A percentile compares a stretch with the other conserved stretches of the same genome.
phyloP scores from a whole-genome alignment of 495 filamentous ascomycete species.

The Trichoderma asperelloides region DNA sequence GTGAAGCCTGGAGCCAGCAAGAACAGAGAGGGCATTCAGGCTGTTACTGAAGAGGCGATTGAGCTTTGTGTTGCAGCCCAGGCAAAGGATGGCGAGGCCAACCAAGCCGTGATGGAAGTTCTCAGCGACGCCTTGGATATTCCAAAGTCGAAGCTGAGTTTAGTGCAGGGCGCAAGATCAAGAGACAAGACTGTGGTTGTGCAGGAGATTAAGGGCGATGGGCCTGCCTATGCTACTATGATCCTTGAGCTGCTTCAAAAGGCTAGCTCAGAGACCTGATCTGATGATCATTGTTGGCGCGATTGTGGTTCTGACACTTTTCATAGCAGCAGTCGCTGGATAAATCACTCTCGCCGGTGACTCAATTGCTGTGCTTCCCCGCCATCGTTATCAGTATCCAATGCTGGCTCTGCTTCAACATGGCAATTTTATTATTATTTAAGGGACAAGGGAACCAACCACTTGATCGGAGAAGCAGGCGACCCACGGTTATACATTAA shows the following conservation, averaged over 20 bases:
- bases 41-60: constrained; percentile 44
- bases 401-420: background rate
- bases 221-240: background rate
- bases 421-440: too few species aligned
- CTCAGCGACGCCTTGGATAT: constrained; percentile 52
- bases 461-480: background rate
- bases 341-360: background rate
- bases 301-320: background rate
- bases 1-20: constrained; percentile 57
- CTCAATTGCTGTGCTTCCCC: background rate
- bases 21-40: constrained; percentile 48
- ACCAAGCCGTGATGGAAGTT: constrained; percentile 53
- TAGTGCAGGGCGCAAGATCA: constrained; percentile 54
- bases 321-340: too few species aligned
- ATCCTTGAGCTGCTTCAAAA: background rate
- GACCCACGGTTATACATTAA: background rate
- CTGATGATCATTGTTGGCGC: background rate
- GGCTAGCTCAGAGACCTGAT: background rate
- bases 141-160: constrained; percentile 53
- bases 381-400: background rate
- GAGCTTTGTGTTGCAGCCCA: constrained; percentile 55
- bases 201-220: constrained; percentile 10
- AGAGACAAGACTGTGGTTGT: constrained; percentile 46
- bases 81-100: constrained; percentile 57
- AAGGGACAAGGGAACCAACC: background rate